Evolutionary conservation across 139 green algal species (phyloP), one percentile per base, ranked within the genome.

Genomic region (Chlamydomonas incerta): DNA sequence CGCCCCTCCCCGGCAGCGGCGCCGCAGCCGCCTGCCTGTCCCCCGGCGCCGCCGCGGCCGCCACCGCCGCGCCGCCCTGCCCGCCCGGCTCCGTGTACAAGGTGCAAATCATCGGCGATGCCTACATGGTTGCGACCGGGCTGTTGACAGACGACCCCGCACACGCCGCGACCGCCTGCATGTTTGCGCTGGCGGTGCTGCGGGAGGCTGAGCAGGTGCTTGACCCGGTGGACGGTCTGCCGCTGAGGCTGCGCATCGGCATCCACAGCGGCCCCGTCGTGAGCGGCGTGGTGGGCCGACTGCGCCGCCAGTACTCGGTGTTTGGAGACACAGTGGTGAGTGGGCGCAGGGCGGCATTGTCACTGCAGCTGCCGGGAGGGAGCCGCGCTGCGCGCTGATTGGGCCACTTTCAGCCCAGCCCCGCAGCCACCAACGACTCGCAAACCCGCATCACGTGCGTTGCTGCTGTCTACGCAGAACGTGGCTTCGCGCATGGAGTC

Each of bases 301-400:
- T 68, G 23, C 84, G 80, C 62, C 76, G 66, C 4, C 72, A 89
- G 35, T 92, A 91, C 83, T 85, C 66, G 28, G 70, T 92, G 0
- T 92, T 92, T 58, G 89, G 89, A 5, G 87, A 92, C 69, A 89
- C 89, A 5, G 81, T 92, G 75, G 75, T 83, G 62, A 55, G 75
- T 58, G 34, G 31, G 15, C 11, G 23, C 17, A 20, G 34, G 18
- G 18, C 33, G 70, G 63, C 29, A 26, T 0, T 70, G n/a, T 8
- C 8, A 8, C 41, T 50, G 41, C 41, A 8, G 41, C 5, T 13
- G 6, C 8, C 8, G 41, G 41, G 5, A 50, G 41, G 41, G 41
- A 8, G 41, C 41, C 6, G 41, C 41, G 41, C 41, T 50, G 41
- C 41, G 8, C 8, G 41, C 41, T n/a, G n/a, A n/a, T n/a, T n/a